These are phyloP conservation scores for Chlamydomonas reinhardtii DNA, from an alignment of 163 green algal genomes.

Conservation along the genomic window DNA sequence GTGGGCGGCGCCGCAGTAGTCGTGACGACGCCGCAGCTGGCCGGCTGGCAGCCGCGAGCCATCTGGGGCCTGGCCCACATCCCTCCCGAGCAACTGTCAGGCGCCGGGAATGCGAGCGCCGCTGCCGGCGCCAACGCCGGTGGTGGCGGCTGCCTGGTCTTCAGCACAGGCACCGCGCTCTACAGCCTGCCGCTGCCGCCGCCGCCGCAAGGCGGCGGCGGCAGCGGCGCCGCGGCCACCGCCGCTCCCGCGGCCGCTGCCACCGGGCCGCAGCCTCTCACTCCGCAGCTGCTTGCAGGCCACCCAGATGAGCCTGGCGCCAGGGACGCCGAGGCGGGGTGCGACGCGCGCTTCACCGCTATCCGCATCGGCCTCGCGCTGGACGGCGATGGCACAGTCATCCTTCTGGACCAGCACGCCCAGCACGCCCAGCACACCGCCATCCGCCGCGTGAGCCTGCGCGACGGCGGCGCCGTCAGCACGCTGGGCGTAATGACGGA, in stretches of 20 bases:
- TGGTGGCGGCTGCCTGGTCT: background rate
- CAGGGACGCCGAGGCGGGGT: background rate
- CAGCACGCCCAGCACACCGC: no score
- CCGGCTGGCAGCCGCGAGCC: background rate
- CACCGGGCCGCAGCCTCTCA: background rate
- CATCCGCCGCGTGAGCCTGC: no score
- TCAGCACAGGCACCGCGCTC: background rate
- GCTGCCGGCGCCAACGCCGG: background rate
- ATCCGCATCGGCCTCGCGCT: background rate
- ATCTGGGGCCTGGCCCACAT: background rate
- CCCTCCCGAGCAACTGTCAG: no score
- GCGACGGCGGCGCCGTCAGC: no score
- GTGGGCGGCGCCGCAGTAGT: background rate
- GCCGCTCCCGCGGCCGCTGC: background rate
- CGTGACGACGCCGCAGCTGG: background rate
- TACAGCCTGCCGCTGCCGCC: background rate
- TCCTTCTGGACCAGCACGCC: no score
- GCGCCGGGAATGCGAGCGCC: no score
- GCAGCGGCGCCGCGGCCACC: no score
- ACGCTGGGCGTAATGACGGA: no score
- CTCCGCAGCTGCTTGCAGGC: background rate
- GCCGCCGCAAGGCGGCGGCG: no score
- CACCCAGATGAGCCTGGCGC: background rate
- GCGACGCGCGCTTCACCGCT: background rate
- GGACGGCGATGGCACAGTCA: background rate